Base-by-base conservation (phyloP, 257 asterid species). In the Craterostigma plantagineum region DNA sequence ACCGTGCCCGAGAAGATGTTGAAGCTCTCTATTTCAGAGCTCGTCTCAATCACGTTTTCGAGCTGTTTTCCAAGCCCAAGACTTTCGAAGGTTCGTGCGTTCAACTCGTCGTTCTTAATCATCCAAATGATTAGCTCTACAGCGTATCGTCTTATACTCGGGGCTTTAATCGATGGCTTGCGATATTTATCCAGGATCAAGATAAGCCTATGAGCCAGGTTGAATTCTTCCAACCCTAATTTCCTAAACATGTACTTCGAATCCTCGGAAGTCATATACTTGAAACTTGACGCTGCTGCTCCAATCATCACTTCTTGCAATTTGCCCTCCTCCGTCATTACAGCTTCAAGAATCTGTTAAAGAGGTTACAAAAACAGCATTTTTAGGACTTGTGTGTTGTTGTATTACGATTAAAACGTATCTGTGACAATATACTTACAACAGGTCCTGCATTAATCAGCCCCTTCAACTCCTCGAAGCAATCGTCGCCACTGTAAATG, bases 241-340 rank as follows among this genome's bases (percentile, higher is more conserved):
- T 18, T 54, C 39, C 48, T 35, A 45, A 75, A 76, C 72, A 68
- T 59, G 45, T 14, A 48, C 40, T 54, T 66, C 0, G 91, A 69
- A 16, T 78, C 82, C 11, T 61, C 40, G 10, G 77, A 34, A 30
- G 70, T 30, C 77, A 71, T 69, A 9, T 73, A 64, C 53, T 61
- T 73, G 85, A 87, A 79, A 18, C 78, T 54, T 52, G 53, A 63
- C 7, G 85, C 61, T 1, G 82, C 97, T 56, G 78, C 70, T 46
- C 95, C 95, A 1, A 72, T 62, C 97, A 81, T 87, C 33, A 76
- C 92, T 65, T 87, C 95, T 48, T 67, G 95, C 52, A 78, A 35
- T 57, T 81, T 87, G 61, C 51, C 63, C 53, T 87, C 92, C 57
- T 63, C 75, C 42, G 62, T 61, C 84, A 81, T 79, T 1, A 87